Base-by-base conservation (phyloP, 2,329 filamentous ascomycete species). In the Colletotrichum lindemuthianum region DNA sequence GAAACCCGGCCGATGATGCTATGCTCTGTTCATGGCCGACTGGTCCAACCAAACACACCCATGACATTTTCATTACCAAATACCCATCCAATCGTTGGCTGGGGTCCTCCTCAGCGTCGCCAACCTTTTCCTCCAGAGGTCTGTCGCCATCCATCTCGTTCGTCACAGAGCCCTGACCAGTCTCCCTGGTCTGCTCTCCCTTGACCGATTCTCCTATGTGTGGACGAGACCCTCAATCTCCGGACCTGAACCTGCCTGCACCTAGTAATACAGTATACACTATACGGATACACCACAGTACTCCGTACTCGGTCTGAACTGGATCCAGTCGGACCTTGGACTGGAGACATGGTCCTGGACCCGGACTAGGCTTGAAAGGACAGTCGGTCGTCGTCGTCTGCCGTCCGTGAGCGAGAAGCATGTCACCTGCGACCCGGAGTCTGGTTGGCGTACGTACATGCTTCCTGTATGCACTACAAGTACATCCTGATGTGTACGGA, bases 51-150 rank as follows among this genome's bases (percentile, higher is more conserved):
- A 53, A 36, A 54, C 48, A 66, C 59, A 49, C 63, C 61, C 68
- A 72, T 72, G 73, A 71, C 69, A 73, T 77, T 77, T 70, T 69
- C 72, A 77, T 77, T 77, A 77, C 74, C 68, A 72, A 77, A 77
- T 75, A 69, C 69, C 66, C 70, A 70, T 70, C 74, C 75, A 75
- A 76, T 76, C 70, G 71, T 59, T 60, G 52, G 39, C 49, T 37
- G 36, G 37, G 44, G 15, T 39, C 40, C 44, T 49, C 39, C 52
- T 50, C 59, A 59, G 53, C 48, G 53, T 66, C 52, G 51, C 59
- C 63, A 63, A 59, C 63, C 54, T 47, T 53, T 65, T 52, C 49
- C 52, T 61, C 43, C 45, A 45, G 50, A 53, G 58, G 44, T 45
- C 58, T 48, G 50, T 55, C 56, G 56, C 56, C 48, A 52, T 59